Conservation (phyloP, 345 rosid species). For the Boechera retrofracta region DNA sequence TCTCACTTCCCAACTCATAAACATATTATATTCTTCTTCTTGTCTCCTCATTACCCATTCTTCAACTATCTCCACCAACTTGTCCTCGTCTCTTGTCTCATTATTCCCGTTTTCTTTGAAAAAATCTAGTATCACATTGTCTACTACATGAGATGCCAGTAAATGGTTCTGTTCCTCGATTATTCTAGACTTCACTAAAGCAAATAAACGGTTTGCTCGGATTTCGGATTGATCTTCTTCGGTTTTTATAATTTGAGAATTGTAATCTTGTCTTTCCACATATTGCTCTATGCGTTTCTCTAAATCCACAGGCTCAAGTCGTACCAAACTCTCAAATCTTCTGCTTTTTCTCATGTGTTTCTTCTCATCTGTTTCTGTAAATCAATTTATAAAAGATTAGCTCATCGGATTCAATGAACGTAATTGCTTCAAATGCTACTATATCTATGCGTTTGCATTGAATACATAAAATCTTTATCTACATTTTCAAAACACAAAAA, state of each 20-base stretch:
- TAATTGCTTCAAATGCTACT: not conserved
- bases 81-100: conserved; percentile 33
- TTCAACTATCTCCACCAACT: conserved; percentile 46
- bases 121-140: conserved; percentile 52
- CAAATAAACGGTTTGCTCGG: conserved; percentile 38
- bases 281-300: conserved; percentile 54
- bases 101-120: conserved; percentile 47
- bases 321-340: conserved; percentile 52
- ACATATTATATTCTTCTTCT: conserved; percentile 39
- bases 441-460: too few species aligned
- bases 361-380: conserved; percentile 46
- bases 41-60: conserved; percentile 61
- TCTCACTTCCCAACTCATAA: conserved; percentile 64
- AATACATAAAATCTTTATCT: not conserved
- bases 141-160: conserved; percentile 29
- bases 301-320: conserved; percentile 62
- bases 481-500: not conserved
- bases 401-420: not conserved
- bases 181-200: conserved; percentile 32
- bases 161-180: conserved; percentile 15
- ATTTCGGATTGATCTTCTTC: conserved; percentile 25
- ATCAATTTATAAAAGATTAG: not conserved
- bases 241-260: conserved; percentile 1
- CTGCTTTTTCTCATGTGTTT: conserved; percentile 46
- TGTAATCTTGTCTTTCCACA: conserved; percentile 36